Evolutionary conservation across 331 rosid genomes (phyloP).

Genomic region (Malus hybrid): DNA sequence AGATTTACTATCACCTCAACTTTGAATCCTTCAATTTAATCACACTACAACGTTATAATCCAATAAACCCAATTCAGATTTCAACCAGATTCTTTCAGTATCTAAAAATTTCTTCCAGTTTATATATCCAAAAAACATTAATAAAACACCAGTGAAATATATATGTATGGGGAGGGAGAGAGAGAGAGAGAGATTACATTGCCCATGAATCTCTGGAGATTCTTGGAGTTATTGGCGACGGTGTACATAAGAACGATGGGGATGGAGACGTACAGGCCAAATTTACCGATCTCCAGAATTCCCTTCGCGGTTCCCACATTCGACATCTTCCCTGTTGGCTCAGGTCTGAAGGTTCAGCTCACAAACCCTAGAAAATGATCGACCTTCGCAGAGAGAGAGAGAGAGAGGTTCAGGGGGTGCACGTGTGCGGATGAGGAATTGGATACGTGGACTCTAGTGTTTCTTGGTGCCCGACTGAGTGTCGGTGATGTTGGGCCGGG

Average conservation of each 20-base stretch:
- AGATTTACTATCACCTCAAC: neutral
- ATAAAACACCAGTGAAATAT: no score
- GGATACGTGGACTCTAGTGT: no score
- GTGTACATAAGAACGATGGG: slow-evolving; percentile 74
- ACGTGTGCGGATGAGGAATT: no score
- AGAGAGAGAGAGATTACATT: slow-evolving; percentile 24
- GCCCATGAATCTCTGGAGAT: slow-evolving; percentile 75
- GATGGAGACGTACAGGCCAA: slow-evolving; percentile 65
- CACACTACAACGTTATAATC: neutral
- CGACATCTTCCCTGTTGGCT: slow-evolving; percentile 35
- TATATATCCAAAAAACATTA: no score
- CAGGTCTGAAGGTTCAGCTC: no score
- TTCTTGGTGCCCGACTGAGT: no score
- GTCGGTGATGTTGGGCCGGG: no score
- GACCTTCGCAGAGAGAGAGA: no score
- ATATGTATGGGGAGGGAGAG: no score
- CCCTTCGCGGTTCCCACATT: slow-evolving; percentile 72
- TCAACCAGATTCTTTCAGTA: neutral
- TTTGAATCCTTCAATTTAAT: neutral
- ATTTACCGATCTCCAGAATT: slow-evolving; percentile 77
- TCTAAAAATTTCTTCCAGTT: neutral
- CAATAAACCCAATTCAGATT: neutral
- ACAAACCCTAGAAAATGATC: no score
- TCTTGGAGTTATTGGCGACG: slow-evolving; percentile 61
- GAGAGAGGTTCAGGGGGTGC: no score